Conservation (phyloP, 495 filamentous ascomycete genomes). For the Neurospora tetrasperma region DNA sequence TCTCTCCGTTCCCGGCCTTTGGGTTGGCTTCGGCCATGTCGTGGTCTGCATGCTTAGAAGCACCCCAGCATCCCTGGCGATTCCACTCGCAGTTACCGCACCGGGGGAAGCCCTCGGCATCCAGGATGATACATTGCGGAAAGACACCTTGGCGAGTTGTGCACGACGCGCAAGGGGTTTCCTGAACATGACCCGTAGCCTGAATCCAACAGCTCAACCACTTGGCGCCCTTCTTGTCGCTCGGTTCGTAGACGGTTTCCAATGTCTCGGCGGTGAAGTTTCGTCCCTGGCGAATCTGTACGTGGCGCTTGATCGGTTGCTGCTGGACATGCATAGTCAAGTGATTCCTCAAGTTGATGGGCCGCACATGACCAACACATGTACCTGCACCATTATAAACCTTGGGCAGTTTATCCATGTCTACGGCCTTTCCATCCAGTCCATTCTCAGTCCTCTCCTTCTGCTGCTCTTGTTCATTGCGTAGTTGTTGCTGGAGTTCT, state of each 20-base stretch:
- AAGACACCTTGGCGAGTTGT: constrained; percentile 13
- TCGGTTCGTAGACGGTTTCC: constrained; percentile 14
- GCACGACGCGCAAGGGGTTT: constrained; percentile 16
- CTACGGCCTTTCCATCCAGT: neutral
- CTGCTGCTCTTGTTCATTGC: neutral
- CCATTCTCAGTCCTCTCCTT: neutral
- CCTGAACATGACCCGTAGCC: constrained; percentile 19
- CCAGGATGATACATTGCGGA: constrained; percentile 17
- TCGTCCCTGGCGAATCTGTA: constrained; percentile 18
- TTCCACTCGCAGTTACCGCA: constrained; percentile 30
- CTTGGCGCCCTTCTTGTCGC: constrained; percentile 19
- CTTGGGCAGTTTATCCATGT: neutral
- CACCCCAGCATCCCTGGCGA: constrained; percentile 17
- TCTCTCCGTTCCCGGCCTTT: neutral
- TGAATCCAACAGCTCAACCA: constrained; percentile 24
- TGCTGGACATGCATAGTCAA: constrained; percentile 7
- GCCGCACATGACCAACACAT: constrained; percentile 9
- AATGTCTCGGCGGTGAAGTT: constrained; percentile 17
- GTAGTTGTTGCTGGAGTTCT: neutral
- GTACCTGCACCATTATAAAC: constrained; percentile 6
- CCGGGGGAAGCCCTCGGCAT: constrained; percentile 12
- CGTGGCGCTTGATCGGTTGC: constrained; percentile 16
- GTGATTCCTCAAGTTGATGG: constrained; percentile 7
- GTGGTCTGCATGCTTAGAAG: neutral
- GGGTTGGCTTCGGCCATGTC: neutral